Evolutionary conservation across 2,329 filamentous ascomycete species (phyloP).

Genomic region (Fusarium globosum): DNA sequence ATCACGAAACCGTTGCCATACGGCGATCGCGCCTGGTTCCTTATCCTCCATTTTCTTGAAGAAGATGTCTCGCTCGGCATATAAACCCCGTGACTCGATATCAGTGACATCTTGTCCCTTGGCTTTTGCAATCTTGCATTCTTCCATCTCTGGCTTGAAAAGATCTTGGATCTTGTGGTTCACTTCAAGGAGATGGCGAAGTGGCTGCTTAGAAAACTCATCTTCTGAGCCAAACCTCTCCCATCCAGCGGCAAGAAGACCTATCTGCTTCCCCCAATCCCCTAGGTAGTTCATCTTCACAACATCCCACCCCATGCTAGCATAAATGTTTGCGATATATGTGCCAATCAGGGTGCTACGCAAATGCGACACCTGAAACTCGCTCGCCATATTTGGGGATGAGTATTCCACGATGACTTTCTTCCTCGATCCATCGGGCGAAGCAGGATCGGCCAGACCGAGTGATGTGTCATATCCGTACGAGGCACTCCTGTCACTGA

Average conservation of each 20-base stretch:
- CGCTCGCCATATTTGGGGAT: conserved; percentile 78
- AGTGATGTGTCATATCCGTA: conserved; percentile 39
- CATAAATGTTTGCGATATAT: conserved; percentile 74
- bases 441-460: conserved; percentile 24
- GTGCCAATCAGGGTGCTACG: conserved; percentile 77
- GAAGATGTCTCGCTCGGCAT: conserved; percentile 63
- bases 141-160: conserved; percentile 70
- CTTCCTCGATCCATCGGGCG: conserved; percentile 29
- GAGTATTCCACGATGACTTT: conserved; percentile 76
- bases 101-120: conserved; percentile 51
- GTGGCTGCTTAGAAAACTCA: conserved; percentile 70
- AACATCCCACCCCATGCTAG: conserved; percentile 75
- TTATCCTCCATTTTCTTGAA: conserved; percentile 70
- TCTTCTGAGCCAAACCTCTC: conserved; percentile 74
- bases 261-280: conserved; percentile 78
- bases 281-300: conserved; percentile 77
- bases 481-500: conserved; percentile 31
- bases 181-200: conserved; percentile 75
- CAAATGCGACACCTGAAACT: conserved; percentile 77
- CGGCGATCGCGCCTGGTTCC: conserved; percentile 62
- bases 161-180: conserved; percentile 74
- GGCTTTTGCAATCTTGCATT: conserved; percentile 59
- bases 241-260: conserved; percentile 73
- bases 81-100: conserved; percentile 54
- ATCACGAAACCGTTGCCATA: conserved; percentile 67